Evolutionary conservation across 1,139 yeast genomes (phyloP).

Genomic region (Nakaseomyces nivariensis): DNA sequence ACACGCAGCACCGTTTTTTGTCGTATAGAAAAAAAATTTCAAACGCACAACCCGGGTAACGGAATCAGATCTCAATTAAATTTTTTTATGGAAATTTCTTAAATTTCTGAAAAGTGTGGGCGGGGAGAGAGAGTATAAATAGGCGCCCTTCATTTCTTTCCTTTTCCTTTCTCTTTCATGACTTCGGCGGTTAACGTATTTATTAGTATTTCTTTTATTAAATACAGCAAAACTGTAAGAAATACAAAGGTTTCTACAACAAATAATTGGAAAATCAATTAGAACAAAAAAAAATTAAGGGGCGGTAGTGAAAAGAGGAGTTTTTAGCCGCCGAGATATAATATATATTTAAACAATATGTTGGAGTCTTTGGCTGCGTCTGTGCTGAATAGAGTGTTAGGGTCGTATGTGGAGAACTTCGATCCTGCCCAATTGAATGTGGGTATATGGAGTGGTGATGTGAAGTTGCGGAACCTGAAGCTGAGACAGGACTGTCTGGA

Average conservation of each 20-base stretch:
- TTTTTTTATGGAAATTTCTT: background rate
- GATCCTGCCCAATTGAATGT: conserved; percentile 91
- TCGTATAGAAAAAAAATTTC: too few species aligned
- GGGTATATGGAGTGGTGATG: conserved; percentile 98
- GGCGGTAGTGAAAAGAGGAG: too few species aligned
- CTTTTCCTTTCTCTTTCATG: background rate
- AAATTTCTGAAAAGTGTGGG: background rate
- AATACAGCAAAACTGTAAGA: too few species aligned
- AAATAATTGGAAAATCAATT: too few species aligned
- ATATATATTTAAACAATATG: conserved; percentile 21
- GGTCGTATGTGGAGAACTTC: conserved; percentile 76
- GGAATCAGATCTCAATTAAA: background rate
- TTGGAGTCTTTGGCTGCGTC: conserved; percentile 45
- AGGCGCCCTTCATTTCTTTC: background rate
- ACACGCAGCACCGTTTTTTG: too few species aligned
- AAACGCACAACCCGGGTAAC: too few species aligned
- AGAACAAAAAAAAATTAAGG: too few species aligned
- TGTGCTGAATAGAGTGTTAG: conserved; percentile 39
- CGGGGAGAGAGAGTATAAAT: background rate
- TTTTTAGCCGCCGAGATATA: too few species aligned
- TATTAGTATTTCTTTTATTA: too few species aligned
- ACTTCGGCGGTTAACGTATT: too few species aligned
- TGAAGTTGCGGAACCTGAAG: conserved; percentile 64
- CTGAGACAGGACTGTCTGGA: conserved; percentile 71
- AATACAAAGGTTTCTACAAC: too few species aligned